Conservation (phyloP, 1,284 basidiomycete species). For the Ceratobasidium sp. region DNA sequence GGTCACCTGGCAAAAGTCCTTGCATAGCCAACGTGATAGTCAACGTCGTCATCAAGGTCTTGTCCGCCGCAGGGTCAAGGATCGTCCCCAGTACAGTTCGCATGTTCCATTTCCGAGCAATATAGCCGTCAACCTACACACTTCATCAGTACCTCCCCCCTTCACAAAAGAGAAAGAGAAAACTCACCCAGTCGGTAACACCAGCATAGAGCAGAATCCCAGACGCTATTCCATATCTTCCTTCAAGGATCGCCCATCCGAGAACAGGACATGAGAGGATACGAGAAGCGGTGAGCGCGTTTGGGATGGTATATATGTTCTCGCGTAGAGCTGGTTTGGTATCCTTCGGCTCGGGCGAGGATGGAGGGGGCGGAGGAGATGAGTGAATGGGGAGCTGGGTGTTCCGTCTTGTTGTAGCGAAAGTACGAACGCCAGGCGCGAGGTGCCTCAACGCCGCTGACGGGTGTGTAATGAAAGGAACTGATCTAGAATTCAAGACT, state of each 20-base stretch:
- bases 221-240: constrained; percentile 83
- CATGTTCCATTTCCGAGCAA: constrained; percentile 89
- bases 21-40: constrained; percentile 87
- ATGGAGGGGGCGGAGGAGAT: not conserved
- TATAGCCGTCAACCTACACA: constrained; percentile 85
- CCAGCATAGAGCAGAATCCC: constrained; percentile 88
- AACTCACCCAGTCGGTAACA: constrained; percentile 85
- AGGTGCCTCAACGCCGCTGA: too few relatives aligned
- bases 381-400: not conserved
- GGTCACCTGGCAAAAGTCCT: constrained; percentile 82
- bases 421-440: constrained; percentile 1
- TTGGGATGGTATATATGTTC: constrained; percentile 96
- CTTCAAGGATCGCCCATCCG: constrained; percentile 90
- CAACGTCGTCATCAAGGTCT: constrained; percentile 94
- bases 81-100: constrained; percentile 91
- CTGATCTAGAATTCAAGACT: too few relatives aligned
- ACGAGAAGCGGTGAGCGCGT: constrained; percentile 86
- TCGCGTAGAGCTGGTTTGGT: constrained; percentile 62
- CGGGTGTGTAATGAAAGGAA: too few relatives aligned
- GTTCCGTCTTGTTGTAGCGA: not conserved
- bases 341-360: not conserved
- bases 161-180: constrained; percentile 43
- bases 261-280: constrained; percentile 90
- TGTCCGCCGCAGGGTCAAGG: constrained; percentile 97
- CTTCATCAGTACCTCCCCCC: too few relatives aligned